Base-by-base conservation (phyloP, 345 rosid genomes). In the Physaria fendleri region DNA sequence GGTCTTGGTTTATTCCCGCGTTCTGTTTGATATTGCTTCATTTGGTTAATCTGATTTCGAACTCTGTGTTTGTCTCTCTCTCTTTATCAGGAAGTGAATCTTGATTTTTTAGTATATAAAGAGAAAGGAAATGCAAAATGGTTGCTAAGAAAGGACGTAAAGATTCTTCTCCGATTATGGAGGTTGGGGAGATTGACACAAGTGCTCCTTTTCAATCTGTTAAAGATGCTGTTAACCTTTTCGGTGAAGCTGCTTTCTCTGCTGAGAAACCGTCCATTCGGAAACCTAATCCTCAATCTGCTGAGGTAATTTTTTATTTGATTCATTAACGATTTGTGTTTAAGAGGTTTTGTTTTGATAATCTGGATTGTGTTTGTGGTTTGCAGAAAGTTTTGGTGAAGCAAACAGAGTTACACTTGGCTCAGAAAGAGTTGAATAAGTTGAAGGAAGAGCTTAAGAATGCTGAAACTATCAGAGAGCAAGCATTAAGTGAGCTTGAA, bases 171-270 rank as follows among this genome's bases (percentile, higher is more conserved):
- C 85, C 72, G 57, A 13, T 7, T 30, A 90, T 64, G 59, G 95
- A 84, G 81, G 93, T 92, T 74, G 98, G 98, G 5, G 98, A 92
- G 84, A 78, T 92, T 50, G 98, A 92, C 74, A 88, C 97, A 25
- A 92, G 95, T 10, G 85, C 97, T 57, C 98, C 98, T 47, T 92
- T 92, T 81, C 95, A 86, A 55, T 92, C 97, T 3, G 98, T 92
- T 56, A 92, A 88, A 76, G 94, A 92, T 83, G 98, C 95, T 0
- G 97, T 92, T 44, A 73, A 71, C 8, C 85, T 86, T 12, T 92
- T 92, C 15, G 97, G 95, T 21, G 98, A 88, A 78, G 90, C 95
- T 64, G 86, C 95, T 69, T 76, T 80, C 62, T 88, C 94, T 0
- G 86, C 95, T 62, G 95, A 84, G 65, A 88, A 79, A 59, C 81